These are phyloP conservation scores for Xylaria palmicola DNA, from an alignment of 495 filamentous ascomycete species.

Conservation along the genomic window DNA sequence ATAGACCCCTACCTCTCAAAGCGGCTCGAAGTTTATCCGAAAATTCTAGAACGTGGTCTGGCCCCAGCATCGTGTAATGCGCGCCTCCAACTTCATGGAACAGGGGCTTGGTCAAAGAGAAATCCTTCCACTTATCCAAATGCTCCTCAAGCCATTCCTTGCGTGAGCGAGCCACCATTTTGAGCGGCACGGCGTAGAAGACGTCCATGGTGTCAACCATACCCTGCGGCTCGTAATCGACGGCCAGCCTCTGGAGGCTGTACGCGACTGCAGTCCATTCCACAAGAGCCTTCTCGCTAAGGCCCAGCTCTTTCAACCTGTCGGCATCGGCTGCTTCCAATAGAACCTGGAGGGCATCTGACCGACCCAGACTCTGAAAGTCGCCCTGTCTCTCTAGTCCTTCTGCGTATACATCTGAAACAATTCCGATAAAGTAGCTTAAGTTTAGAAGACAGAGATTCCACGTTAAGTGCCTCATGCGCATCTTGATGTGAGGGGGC, in stretches of 20 bases:
- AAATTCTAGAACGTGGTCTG: slow-evolving; percentile 37
- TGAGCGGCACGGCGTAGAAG: slow-evolving; percentile 47
- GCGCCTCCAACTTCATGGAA: slow-evolving; percentile 38
- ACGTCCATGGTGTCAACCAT: slow-evolving; percentile 46
- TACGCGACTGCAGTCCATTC: slow-evolving; percentile 47
- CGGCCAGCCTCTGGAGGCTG: slow-evolving; percentile 43
- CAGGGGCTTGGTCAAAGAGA: slow-evolving; percentile 24
- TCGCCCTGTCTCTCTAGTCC: not conserved
- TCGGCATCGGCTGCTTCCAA: slow-evolving; percentile 24
- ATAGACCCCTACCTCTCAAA: slow-evolving; percentile 29
- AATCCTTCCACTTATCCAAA: slow-evolving; percentile 46
- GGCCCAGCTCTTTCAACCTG: slow-evolving; percentile 40
- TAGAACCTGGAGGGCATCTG: slow-evolving; percentile 30
- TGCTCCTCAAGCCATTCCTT: slow-evolving; percentile 44
- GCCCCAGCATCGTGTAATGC: slow-evolving; percentile 45
- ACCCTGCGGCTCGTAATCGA: slow-evolving; percentile 52
- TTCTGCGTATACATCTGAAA: not conserved
- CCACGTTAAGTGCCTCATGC: slow-evolving; percentile 52
- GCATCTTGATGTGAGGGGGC: slow-evolving; percentile 53
- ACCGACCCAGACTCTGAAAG: slow-evolving; percentile 16
- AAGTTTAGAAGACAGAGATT: slow-evolving; percentile 47
- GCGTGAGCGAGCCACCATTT: slow-evolving; percentile 36
- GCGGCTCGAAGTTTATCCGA: slow-evolving; percentile 27
- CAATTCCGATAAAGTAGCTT: slow-evolving; percentile 48
- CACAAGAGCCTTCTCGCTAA: slow-evolving; percentile 28